These are phyloP conservation scores for Candida lessepsii DNA, from an alignment of 805 yeast species.

Conservation along the genomic window DNA sequence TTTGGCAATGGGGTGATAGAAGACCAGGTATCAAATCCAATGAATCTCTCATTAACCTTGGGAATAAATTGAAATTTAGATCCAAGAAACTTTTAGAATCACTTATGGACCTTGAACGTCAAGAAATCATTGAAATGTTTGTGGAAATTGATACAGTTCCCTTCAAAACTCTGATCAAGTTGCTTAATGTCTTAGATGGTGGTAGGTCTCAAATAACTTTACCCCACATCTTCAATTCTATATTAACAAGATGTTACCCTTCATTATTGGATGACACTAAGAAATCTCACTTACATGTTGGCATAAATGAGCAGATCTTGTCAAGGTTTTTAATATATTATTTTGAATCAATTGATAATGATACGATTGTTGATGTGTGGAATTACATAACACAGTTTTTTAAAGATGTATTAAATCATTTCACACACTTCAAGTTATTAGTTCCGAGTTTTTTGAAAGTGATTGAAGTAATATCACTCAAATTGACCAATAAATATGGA, in stretches of 20 bases:
- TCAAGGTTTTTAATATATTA: slow-evolving; percentile 60
- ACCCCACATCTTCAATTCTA: slow-evolving; percentile 61
- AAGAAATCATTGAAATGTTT: slow-evolving; percentile 69
- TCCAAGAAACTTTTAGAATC: slow-evolving; percentile 65
- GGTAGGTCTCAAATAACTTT: slow-evolving; percentile 74
- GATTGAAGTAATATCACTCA: slow-evolving; percentile 50
- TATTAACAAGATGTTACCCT: slow-evolving; percentile 46
- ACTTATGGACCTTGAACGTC: slow-evolving; percentile 64
- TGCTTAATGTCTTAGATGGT: slow-evolving; percentile 80
- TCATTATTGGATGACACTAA: slow-evolving; percentile 26
- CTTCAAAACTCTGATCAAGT: slow-evolving; percentile 39
- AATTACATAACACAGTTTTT: slow-evolving; percentile 54
- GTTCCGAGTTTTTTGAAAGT: slow-evolving; percentile 56
- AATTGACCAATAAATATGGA: slow-evolving; percentile 59
- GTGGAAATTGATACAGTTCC: slow-evolving; percentile 34
- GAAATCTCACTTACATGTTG: slow-evolving; percentile 48
- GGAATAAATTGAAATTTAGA: slow-evolving; percentile 61
- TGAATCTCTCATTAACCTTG: slow-evolving; percentile 41
- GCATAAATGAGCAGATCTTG: slow-evolving; percentile 44
- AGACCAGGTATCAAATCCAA: slow-evolving; percentile 14
- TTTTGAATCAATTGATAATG: slow-evolving; percentile 64
- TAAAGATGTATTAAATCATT: slow-evolving; percentile 53
- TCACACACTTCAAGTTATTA: slow-evolving; percentile 45
- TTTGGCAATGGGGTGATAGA: slow-evolving; percentile 72
- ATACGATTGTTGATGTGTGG: slow-evolving; percentile 81